These are phyloP conservation scores for Pythium sukuiense DNA, from an alignment of 352 stramenopile species.

Conservation along the genomic window DNA sequence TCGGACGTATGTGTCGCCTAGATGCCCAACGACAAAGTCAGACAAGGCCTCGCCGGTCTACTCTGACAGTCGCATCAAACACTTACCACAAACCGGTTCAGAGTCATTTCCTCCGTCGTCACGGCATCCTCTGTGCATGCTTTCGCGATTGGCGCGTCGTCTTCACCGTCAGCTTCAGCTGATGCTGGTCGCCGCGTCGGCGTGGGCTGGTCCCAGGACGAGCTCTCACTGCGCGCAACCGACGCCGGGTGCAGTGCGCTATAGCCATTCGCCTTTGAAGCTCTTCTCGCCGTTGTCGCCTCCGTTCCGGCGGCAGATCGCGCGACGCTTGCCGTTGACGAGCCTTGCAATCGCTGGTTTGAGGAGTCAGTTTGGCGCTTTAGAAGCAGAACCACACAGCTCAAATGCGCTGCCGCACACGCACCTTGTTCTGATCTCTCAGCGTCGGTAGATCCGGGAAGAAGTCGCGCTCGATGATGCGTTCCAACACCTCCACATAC, in stretches of 20 bases:
- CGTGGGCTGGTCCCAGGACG: slow-evolving; percentile 67
- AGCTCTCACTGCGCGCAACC: slow-evolving; percentile 15
- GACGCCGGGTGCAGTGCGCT: neutral
- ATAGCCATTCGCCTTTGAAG: neutral
- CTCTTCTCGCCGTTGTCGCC: neutral
- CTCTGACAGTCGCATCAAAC: neutral
- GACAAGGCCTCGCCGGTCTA: neutral
- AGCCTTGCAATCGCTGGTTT: slow-evolving; percentile 7
- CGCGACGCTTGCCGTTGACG: neutral
- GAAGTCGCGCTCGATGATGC: slow-evolving; percentile 88
- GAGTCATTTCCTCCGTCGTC: slow-evolving; percentile 31
- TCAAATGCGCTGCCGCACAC: neutral
- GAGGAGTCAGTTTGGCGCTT: neutral
- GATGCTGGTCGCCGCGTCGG: slow-evolving; percentile 23
- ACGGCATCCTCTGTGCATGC: neutral
- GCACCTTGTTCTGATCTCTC: slow-evolving; percentile 54
- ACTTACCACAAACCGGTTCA: slow-evolving; percentile 72
- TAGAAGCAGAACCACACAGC: neutral
- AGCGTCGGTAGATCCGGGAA: slow-evolving; percentile 74
- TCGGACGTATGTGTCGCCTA: slow-evolving; percentile 82
- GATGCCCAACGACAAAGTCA: neutral
- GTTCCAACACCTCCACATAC: slow-evolving; percentile 70
- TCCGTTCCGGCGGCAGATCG: slow-evolving; percentile 1
- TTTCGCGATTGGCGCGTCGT: neutral
- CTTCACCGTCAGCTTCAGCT: slow-evolving; percentile 11